A percentile compares a stretch with the other conserved stretches of the same genome.
These are phyloP conservation scores for Botryotinia globosa DNA, from an alignment of 2,329 filamentous ascomycete genomes.

Conservation along the genomic window DNA sequence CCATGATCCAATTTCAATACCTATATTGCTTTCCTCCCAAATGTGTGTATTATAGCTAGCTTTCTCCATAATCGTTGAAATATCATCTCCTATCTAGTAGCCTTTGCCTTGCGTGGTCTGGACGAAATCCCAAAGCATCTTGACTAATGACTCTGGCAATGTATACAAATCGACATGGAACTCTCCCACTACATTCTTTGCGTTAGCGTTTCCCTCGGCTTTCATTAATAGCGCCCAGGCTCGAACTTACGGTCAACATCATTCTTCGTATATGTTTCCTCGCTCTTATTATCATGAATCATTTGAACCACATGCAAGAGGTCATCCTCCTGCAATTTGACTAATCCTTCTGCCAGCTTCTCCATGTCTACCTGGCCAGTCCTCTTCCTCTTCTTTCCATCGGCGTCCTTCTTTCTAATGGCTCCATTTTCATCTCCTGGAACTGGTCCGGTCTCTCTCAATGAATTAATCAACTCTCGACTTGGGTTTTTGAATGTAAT, in stretches of 20 bases:
- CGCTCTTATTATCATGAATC: conserved; percentile 94
- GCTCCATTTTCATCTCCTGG: conserved; percentile 69
- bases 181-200: conserved; percentile 69
- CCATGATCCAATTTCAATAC: not conserved
- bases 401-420: conserved; percentile 53
- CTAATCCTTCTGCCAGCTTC: conserved; percentile 88
- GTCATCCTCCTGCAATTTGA: conserved; percentile 89
- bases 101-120: not conserved
- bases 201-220: not conserved
- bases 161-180: conserved; percentile 98
- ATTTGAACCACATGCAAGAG: conserved; percentile 93
- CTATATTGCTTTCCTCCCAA: not conserved
- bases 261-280: conserved; percentile 95
- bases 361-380: conserved; percentile 75
- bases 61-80: not conserved
- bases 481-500: conserved; percentile 93
- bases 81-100: not conserved
- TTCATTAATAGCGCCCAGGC: not conserved
- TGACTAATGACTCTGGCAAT: conserved; percentile 83
- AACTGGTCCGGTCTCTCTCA: conserved; percentile 84
- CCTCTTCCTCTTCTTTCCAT: conserved; percentile 74
- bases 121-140: conserved; percentile 92
- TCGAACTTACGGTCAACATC: conserved; percentile 78
- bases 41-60: not conserved
- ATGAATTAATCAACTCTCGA: conserved; percentile 71